Base-by-base conservation (phyloP, 202 grass and related monocot genomes). In the Digitaria exilis region DNA sequence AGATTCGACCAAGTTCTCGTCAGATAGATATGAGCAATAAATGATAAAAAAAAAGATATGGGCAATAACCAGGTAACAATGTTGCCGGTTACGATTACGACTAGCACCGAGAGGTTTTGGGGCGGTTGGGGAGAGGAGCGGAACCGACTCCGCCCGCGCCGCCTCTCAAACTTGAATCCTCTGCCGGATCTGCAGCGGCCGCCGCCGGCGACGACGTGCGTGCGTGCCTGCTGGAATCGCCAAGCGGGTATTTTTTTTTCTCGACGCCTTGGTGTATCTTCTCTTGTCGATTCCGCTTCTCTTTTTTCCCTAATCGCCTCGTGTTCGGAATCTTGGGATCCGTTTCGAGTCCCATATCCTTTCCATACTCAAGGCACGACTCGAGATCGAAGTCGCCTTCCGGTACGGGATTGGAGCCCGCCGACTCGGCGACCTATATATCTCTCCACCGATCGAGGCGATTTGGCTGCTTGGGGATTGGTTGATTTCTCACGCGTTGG, bases 371-470 rank as follows among this genome's bases (percentile, higher is more conserved):
- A 31, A 50, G 71, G 12, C 21, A 31, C 49, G 71, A 21, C 26
- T 72, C 10, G 14, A 7, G 62, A 65, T 65, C 62, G 31, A 29
- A 29, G 2, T 34, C 57, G 28, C 18, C 6, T 26, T 31, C 74
- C 56, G 57, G 18, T 2, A 6, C 26, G 42, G 58, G 34, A 9
- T 19, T 30, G 58, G 24, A 22, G 1, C 5, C 62, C 76, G 76
- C 37, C 76, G 76, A 79, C 29, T 79, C 60, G 76, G 13, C 60
- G 60, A 79, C 4, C 22, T 67, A 68, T 80, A 80, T 42, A 80
- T 42, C 32, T n/a, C n/a, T 24, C 31, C 29, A 10, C 60, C 60
- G 19, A 52, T 69, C 49, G 12, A 37, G 63, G 22, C 32, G 77
- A 4, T 41, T 67, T 21, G 14, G 21, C 76, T 78, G 18, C 37